Evolutionary conservation across 805 yeast genomes (phyloP), one percentile per base, ranked within the genome.

Genomic region (Tetrapisispora arboricola): DNA sequence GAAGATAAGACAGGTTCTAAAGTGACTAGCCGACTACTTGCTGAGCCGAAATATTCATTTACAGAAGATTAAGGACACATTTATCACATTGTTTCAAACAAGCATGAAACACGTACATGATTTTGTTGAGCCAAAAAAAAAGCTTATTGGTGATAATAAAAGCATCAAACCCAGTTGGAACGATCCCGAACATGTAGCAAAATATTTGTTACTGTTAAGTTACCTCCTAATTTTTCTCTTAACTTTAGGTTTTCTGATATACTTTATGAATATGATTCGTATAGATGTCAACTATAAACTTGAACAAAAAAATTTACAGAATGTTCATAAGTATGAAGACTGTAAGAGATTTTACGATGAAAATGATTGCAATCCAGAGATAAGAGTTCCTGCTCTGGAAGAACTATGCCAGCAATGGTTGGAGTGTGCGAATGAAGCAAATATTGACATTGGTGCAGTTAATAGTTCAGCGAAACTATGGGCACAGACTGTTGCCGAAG

Each of bases 401-500:
- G 60, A 63, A 2, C 64, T 74, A 12, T 90, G 98, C 60, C 66
- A 71, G 27, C 69, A 68, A 27, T 85, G 94, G 92, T 80, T 75
- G 45, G 72, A 71, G 43, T 92, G 98, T 58, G 84, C 85, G 87
- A 26, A 40, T 32, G 33, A 41, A 29, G 24, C 15, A 20, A 12
- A 22, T 2, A 39, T 28, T 6, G 38, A 39, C 24, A 17, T 42
- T 11, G 35, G 11, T 22, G 30, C 38, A 13, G 39, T 34, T 11
- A 34, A 30, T 21, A 28, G 15, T 3, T 71, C 76, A 37, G 83
- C 90, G 1, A 71, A 70, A 45, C 71, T 86, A 41, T 78, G 87
- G 36, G 94, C 94, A 0, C 87, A 80, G 55, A 80, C 90, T 0
- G 70, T 85, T 50, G 94, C 94, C 1, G 90, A 82, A 46, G 82